Base-by-base conservation (phyloP, 2,329 filamentous ascomycete species). In the Exserohilum turcica region DNA sequence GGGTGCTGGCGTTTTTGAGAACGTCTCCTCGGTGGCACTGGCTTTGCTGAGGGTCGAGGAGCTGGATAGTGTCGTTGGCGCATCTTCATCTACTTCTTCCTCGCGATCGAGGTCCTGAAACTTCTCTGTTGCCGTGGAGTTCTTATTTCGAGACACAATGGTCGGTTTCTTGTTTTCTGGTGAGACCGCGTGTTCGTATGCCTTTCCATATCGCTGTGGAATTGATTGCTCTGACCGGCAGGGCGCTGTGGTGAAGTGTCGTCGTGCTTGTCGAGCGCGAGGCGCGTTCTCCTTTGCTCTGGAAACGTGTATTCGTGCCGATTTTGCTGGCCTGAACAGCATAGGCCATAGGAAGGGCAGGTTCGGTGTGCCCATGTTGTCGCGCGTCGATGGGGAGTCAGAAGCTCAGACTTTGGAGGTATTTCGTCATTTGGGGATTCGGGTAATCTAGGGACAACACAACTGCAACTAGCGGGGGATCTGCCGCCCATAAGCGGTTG, bases 341-440 rank as follows among this genome's bases (percentile, higher is more conserved):
- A 76, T 73, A 1, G 78, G 78, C 74, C 78, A 80, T 36, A 80
- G 69, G 60, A 80, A 79, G 21, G 76, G 75, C 39, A 81, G 64
- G 37, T 75, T 74, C 12, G 78, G 78, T 38, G 74, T 64, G 15
- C 77, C 73, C 78, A 79, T 80, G 13, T 45, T 60, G 52, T 45
- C n/a, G n/a, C 9, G 44, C 47, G 44, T 37, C 35, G 44, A 46
- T 39, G 43, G 43, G 21, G 31, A 10, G 44, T 28, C 16, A 43
- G 32, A 43, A 48, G 48, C 12, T 28, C 31, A 39, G 33, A 43
- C 15, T 29, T 54, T 33, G 16, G 33, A 39, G 42, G 45, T 32
- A 38, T 48, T 48, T 47, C 46, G 46, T 32, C 47, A 42, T 46
- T 52, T 49, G 38, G 39, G 43, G 50, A 54, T 38, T 57, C 54